phyloP scores from a whole-genome alignment of 805 yeast species.

The Zygotorulaspora sp. region DNA sequence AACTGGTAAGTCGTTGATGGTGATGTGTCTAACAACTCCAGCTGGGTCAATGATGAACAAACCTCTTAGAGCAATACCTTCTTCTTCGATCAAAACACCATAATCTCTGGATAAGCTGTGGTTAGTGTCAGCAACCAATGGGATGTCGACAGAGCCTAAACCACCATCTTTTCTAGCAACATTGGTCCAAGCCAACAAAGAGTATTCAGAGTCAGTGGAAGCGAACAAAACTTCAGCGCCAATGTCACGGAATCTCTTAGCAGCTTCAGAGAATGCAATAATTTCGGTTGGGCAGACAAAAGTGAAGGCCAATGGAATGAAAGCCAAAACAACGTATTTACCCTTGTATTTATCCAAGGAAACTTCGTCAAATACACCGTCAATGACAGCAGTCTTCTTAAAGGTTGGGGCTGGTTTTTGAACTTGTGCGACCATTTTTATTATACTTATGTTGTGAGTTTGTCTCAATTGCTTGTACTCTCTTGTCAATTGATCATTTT shows the following conservation, averaged over 20 bases:
- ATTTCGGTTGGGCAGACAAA: constrained; percentile 99
- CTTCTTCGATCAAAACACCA: constrained; percentile 96
- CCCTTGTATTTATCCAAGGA: constrained; percentile 94
- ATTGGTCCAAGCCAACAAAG: constrained; percentile 97
- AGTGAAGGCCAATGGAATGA: constrained; percentile 98
- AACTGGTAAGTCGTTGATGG: constrained; percentile 98
- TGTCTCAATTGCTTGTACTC: too few species aligned
- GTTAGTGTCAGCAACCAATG: constrained; percentile 95
- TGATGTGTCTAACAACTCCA: constrained; percentile 91
- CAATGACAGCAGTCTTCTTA: constrained; percentile 95
- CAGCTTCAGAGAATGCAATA: constrained; percentile 96
- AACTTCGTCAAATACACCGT: constrained; percentile 93
- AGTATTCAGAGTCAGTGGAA: constrained; percentile 97
- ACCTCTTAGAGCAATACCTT: constrained; percentile 96
- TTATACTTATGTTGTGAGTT: too few species aligned
- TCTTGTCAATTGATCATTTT: too few species aligned
- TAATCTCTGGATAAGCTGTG: constrained; percentile 91
- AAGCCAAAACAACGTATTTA: constrained; percentile 94
- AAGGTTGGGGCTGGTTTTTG: constrained; percentile 96
- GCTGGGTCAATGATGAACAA: constrained; percentile 96
- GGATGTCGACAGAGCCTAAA: constrained; percentile 90
- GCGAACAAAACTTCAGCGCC: constrained; percentile 90
- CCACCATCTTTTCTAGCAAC: constrained; percentile 97
- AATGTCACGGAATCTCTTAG: constrained; percentile 79
- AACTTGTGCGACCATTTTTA: constrained; percentile 80